Base-by-base conservation (phyloP, 805 yeast species). In the Yarrowia bubula region DNA sequence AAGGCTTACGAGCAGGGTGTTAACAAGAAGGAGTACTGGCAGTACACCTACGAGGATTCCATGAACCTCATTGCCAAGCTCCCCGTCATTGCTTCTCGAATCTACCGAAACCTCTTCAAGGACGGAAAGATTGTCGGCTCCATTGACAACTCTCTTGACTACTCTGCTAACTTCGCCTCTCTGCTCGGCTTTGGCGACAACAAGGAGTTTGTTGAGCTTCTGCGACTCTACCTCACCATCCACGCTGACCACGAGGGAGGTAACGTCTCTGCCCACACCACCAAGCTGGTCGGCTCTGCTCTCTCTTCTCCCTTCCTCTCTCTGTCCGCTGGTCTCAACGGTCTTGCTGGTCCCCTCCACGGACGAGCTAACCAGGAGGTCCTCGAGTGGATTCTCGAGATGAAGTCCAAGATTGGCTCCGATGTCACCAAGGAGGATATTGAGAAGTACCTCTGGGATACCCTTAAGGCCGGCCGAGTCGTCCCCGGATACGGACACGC, bases 401-500 rank as follows among this genome's bases (percentile, higher is more conserved):
- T 87, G 86, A 81, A 81, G 76, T 50, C 70, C 46, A 68, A 66
- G 61, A 68, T 77, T 32, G 76, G 78, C 38, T 65, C 69, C 47
- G 60, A 69, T 55, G 71, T 72, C 67, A 77, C 83, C 69, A 76
- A 79, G 69, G 80, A 75, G 66, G 82, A 84, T 71, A 86, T 89
- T 69, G 86, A 84, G 76, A 79, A 81, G 70, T 85, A 86, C 80
- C 78, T 89, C 71, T 88, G 95, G 95, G 80, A 81, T 44, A 78
- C 88, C 62, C 81, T 89, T 70, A 84, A 86, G 76, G 79, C 86
- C 53, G 90, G 90, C 68, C 83, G 92, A 72, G 95, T 89, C 67
- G 86, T 89, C 68, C 96, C 96, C 68, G 96, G 96, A 68, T 89
- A 89, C 79, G 96, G 96, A 55, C 96, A 89, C 76, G 95, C 95